phyloP scores from a whole-genome alignment of 192 early-diverging fungal species.

The Umbelopsis ramanniana region DNA sequence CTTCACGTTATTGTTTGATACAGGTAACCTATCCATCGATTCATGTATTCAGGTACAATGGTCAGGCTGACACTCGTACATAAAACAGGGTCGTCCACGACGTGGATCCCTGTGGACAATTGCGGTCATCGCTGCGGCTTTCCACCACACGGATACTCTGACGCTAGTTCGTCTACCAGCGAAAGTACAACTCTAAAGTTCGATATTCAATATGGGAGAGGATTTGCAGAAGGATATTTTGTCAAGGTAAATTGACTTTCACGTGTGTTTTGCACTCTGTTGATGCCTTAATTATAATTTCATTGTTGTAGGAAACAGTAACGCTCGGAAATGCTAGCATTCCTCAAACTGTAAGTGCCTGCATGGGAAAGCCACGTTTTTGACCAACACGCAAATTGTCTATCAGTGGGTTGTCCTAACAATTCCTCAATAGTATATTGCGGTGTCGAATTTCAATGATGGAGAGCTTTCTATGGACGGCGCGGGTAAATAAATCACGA shows the following conservation, averaged over 20 bases:
- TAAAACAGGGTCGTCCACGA: slow-evolving; percentile 32
- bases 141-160: slow-evolving; percentile 22
- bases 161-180: slow-evolving; percentile 21
- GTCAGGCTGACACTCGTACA: background rate
- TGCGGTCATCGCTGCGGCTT: slow-evolving; percentile 34
- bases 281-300: background rate
- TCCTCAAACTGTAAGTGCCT: slow-evolving; percentile 21
- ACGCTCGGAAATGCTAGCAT: slow-evolving; percentile 11
- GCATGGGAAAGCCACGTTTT: background rate
- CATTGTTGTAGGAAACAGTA: slow-evolving; percentile 29
- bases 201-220: slow-evolving; percentile 35
- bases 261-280: background rate
- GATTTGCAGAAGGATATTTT: slow-evolving; percentile 35
- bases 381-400: too few species aligned
- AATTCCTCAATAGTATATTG: slow-evolving; percentile 28
- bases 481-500: slow-evolving; percentile 17
- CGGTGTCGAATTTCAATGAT: slow-evolving; percentile 38
- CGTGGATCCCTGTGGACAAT: slow-evolving; percentile 33
- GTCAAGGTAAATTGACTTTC: slow-evolving; percentile 15
- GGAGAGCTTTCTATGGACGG: slow-evolving; percentile 35
- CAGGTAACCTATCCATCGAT: slow-evolving; percentile 15
- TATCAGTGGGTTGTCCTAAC: too few species aligned
- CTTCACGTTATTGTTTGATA: slow-evolving; percentile 42
- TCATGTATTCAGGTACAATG: background rate
- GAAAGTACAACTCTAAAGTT: slow-evolving; percentile 15